Percentiles rank a stretch among this genome's conserved stretches.
Evolutionary conservation across 148 eudicot species (phyloP).

Genomic region (Nyssa sinensis): DNA sequence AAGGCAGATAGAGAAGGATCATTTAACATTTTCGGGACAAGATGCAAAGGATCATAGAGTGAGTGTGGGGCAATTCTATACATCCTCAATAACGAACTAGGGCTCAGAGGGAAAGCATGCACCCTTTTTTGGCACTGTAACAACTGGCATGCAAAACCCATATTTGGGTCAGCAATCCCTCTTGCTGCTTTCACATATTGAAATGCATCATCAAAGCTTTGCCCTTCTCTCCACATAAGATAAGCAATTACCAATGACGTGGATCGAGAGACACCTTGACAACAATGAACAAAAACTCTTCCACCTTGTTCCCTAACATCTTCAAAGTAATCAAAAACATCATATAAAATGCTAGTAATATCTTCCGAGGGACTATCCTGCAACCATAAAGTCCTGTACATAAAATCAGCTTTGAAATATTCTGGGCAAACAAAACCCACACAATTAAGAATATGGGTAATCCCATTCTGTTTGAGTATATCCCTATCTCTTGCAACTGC

Average conservation of each 20-base stretch:
- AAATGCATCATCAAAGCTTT: conserved; percentile 79
- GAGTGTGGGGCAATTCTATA: conserved; percentile 82
- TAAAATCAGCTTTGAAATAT: conserved; percentile 66
- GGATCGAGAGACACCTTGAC: conserved; percentile 86
- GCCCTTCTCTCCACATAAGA: conserved; percentile 84
- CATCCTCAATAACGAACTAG: conserved; percentile 65
- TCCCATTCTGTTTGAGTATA: conserved; percentile 60
- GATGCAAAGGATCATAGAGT: conserved; percentile 77
- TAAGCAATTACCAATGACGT: conserved; percentile 79
- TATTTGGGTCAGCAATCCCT: conserved; percentile 79
- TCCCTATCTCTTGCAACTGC: conserved; percentile 64
- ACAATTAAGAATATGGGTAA: conserved; percentile 76
- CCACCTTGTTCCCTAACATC: conserved; percentile 74
- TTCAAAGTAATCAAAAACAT: conserved; percentile 84
- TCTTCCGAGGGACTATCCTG: conserved; percentile 82
- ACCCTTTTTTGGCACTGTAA: conserved; percentile 86
- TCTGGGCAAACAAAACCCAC: conserved; percentile 82
- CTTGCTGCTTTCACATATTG: conserved; percentile 77
- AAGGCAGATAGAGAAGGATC: conserved; percentile 49
- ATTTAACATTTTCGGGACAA: conserved; percentile 73
- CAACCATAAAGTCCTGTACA: conserved; percentile 72
- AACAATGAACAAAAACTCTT: conserved; percentile 71
- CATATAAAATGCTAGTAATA: conserved; percentile 76
- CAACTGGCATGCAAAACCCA: conserved; percentile 84
- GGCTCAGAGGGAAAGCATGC: conserved; percentile 80